Percentiles rank a stretch among this genome's conserved stretches.
Evolutionary conservation across 768 basidiomycete species (phyloP).

Genomic region (Suillus ampliporus): DNA sequence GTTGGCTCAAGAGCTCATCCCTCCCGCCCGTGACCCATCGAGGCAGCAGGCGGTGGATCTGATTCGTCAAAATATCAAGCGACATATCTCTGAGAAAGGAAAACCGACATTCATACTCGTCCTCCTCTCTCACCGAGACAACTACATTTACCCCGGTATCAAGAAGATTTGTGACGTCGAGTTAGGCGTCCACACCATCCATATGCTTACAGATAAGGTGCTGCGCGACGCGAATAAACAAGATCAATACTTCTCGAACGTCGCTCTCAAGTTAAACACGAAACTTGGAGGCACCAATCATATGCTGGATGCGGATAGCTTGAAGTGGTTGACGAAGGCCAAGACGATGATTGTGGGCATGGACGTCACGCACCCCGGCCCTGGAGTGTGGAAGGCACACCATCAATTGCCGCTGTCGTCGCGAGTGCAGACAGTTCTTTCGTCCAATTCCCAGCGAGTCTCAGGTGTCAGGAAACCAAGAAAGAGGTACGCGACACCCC

Average conservation of each 20-base stretch:
- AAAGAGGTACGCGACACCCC: constrained; percentile 28
- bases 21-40: constrained; percentile 36
- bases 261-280: constrained; percentile 81
- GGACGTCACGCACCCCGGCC: constrained; percentile 83
- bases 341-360: constrained; percentile 87
- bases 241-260: constrained; percentile 83
- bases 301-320: constrained; percentile 60
- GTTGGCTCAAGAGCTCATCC: constrained; percentile 34
- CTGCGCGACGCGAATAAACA: constrained; percentile 58
- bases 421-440: constrained; percentile 73
- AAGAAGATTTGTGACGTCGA: constrained; percentile 78
- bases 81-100: constrained; percentile 26
- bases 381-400: constrained; percentile 71
- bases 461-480: constrained; percentile 61
- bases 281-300: constrained; percentile 88
- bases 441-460: constrained; percentile 78
- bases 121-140: constrained; percentile 68
- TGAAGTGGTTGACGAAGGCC: constrained; percentile 68
- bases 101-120: constrained; percentile 74
- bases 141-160: constrained; percentile 80
- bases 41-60: constrained; percentile 42
- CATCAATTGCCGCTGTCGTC: constrained; percentile 85
- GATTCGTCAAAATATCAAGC: constrained; percentile 50
- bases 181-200: constrained; percentile 78
- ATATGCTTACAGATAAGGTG: constrained; percentile 70